Base-by-base conservation (phyloP, 371 early-diverging fungal species). In the Vittaforma corneae region DNA sequence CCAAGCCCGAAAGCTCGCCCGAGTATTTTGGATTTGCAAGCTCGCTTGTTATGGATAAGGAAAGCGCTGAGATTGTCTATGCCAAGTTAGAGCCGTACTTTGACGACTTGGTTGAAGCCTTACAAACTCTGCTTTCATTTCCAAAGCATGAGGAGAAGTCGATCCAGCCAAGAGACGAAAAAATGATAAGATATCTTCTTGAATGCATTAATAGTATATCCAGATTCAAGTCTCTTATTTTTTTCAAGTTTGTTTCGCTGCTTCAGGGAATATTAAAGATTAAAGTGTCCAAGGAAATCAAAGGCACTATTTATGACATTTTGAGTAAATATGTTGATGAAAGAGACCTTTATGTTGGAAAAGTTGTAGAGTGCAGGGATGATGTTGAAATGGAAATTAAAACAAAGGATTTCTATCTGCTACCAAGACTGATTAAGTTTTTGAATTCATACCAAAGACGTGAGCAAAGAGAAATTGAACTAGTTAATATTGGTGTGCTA, bases 1-100 rank as follows among this genome's bases (percentile, higher is more conserved):
- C 51, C 11, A 18, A 45, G 3, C 38, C 61, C 14, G 56, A 40
- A 37, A 54, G 47, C 29, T 58, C 46, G 5, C 50, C 69, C 26
- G 59, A 65, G 20, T 74, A 67, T 61, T 34, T 74, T 26, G 61
- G 70, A 20, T 67, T 67, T 68, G 32, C 67, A 30, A 53, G 44
- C 42, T 74, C 74, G 16, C 56, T 74, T 0, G 63, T 74, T 34
- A 38, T 48, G 16, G 65, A 68, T 37, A 40, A 42, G 42, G 45
- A 60, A 37, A 35, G 54, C 24, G 54, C 52, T 22, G 26, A 60
- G 9, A 42, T 37, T 28, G 67, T 34, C 29, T 65, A 52, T 46
- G 52, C 65, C 22, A 56, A 45, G n/a, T 33, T 74, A 33, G 30
- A 30, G 0, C 18, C 26, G 33, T 18, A 47, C 28, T 63, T 62